Conservation (phyloP, 2,329 filamentous ascomycete genomes). For the Calcarisporium arbuscula region DNA sequence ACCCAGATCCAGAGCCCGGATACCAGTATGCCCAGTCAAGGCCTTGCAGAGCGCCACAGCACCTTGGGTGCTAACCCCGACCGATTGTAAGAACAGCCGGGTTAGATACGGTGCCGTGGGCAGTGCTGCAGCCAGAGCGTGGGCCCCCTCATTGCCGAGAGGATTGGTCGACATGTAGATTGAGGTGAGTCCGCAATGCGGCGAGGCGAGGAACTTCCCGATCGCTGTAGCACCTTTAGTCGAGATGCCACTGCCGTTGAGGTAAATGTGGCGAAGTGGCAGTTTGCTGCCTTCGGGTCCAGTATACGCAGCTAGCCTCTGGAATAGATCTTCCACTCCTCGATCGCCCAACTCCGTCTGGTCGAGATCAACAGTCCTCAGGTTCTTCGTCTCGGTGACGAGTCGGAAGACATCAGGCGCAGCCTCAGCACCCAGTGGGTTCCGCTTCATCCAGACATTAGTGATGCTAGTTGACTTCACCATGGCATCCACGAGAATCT, state of each 20-base stretch:
- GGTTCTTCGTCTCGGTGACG: constrained; percentile 32
- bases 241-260: constrained; percentile 30
- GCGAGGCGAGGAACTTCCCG: constrained; percentile 24
- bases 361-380: constrained; percentile 47
- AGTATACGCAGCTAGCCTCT: constrained; percentile 24
- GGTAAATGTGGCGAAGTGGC: constrained; percentile 28
- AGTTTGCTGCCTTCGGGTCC: constrained; percentile 20
- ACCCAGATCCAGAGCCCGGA: constrained; percentile 35
- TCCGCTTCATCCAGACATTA: constrained; percentile 49
- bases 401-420: constrained; percentile 36
- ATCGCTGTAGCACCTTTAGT: constrained; percentile 22
- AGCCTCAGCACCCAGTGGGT: constrained; percentile 37
- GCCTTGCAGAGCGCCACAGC: constrained; percentile 30
- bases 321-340: constrained; percentile 38
- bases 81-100: constrained; percentile 35
- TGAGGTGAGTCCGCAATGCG: constrained; percentile 26
- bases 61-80: constrained; percentile 34
- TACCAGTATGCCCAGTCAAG: constrained; percentile 24
- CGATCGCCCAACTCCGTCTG: constrained; percentile 44
- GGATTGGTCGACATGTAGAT: constrained; percentile 33
- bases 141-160: constrained; percentile 25
- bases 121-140: constrained; percentile 24
- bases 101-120: constrained; percentile 24
- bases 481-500: constrained; percentile 37
- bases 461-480: constrained; percentile 35